Percentiles rank a stretch among this genome's conserved stretches.
Evolutionary conservation across 305 asterid genomes (phyloP).

Genomic region (Rubia tinctorum): DNA sequence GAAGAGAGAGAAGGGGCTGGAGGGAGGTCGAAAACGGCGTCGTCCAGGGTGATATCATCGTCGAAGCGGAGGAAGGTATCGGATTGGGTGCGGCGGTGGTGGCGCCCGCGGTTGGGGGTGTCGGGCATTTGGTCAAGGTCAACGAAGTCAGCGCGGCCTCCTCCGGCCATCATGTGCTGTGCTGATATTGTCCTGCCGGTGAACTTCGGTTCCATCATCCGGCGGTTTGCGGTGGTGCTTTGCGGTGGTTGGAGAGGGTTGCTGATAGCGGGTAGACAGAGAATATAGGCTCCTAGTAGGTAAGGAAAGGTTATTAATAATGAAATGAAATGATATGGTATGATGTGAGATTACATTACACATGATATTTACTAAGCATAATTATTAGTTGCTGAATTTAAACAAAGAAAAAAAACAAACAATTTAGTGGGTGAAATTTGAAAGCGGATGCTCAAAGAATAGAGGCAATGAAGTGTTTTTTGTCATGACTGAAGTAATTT

Average conservation of each 20-base stretch:
- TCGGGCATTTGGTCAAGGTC: slow-evolving; percentile 81
- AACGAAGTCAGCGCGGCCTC: slow-evolving; percentile 42
- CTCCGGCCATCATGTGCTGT: slow-evolving; percentile 21
- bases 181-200: slow-evolving; percentile 43
- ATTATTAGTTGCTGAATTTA: not conserved
- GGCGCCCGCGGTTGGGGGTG: slow-evolving; percentile 57
- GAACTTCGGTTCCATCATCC: slow-evolving; percentile 63
- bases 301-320: not conserved
- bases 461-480: too few species aligned
- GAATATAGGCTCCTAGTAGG: not conserved
- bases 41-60: slow-evolving; percentile 64
- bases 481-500: too few species aligned
- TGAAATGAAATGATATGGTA: not conserved
- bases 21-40: slow-evolving; percentile 51
- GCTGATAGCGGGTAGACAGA: not conserved
- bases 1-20: slow-evolving; percentile 36
- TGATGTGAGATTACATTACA: not conserved
- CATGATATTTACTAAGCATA: not conserved
- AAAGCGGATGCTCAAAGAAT: not conserved
- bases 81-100: slow-evolving; percentile 93
- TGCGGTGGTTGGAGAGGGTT: not conserved
- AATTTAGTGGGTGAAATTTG: not conserved
- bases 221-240: not conserved
- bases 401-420: not conserved
- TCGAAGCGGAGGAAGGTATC: slow-evolving; percentile 87